Evolutionary conservation across 805 yeast genomes (phyloP), one percentile per base, ranked within the genome.

Genomic region (Kregervanrija pseudodelftensis): DNA sequence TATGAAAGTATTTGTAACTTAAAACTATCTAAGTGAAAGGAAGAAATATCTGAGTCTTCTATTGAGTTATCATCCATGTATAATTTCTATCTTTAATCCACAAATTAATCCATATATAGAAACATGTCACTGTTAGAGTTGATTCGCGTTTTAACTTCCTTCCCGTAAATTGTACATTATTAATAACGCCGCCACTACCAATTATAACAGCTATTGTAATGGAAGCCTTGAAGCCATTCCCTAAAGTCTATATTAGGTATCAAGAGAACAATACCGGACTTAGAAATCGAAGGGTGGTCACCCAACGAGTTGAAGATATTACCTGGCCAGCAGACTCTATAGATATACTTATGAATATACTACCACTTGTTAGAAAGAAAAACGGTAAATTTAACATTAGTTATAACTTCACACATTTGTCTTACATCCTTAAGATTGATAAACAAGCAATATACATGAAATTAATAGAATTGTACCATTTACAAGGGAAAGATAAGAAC

Each of bases 1-100:
- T 73, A 77, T 44, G 75, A 72, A 48, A 79, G 74, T 44, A 85
- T 69, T 56, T 84, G 90, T 11, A 83, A 54, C 40, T 66, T 66
- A 33, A 70, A 44, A n/a, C 52, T 34, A n/a, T 15, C 36, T n/a
- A 44, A 32, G 14, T 42, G 43, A 11, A 47, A 17, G 36, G 16
- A 30, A 15, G 47, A 43, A 11, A 38, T 12, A 16, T 47, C 45
- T 7, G 28, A 22, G 28, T 22, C 28, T 22, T 22, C 28, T 22
- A 22, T 22, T 22, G 28, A 22, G 28, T 22, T 22, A 22, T 22
- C 28, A 22, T 22, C 28, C 28, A 22, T 22, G 28, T 22, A 22
- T 22, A 22, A 22, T 22, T 17, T 22, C 28, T 22, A 7, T 4
- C 8, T 22, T 22, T 5, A 22, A 7, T 22, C 28, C 28, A 22